Evolutionary conservation across 1,139 yeast species (phyloP), one percentile per base, ranked within the genome.

Genomic region (Geotrichum cucujoidarum): DNA sequence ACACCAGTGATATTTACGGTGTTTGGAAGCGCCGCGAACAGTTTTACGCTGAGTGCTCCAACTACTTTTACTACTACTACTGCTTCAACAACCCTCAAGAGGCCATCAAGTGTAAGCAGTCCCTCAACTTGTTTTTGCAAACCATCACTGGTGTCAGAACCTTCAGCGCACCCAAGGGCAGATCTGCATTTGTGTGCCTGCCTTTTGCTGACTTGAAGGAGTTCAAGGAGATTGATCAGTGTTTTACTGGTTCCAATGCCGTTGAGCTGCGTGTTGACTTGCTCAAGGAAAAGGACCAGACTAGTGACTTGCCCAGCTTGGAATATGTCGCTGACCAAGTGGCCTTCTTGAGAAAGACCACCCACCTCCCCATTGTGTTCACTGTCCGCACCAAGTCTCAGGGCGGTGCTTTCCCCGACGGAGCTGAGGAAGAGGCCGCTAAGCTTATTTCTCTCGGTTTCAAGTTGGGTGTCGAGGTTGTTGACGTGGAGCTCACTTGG

Each of bases 11-110:
- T 60, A 82, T 90, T 57, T 73, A 74, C 55, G 78, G 78, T 25
- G 97, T 92, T 32, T 94, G 97, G 95, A 62, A 71, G 27, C 78
- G 87, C 61, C 80, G 99, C 64, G 84, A 87, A 65, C 65, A 69
- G 11, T 84, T 87, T 83, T 94, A 89, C 71, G 72, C 75, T 40
- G 87, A 82, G 51, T 86, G 94, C 59, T 82, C 95, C 13, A 88
- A 84, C 64, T 81, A 77, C 63, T 77, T 78, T 60, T 88, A 84
- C 70, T 88, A 76, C 69, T 81, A 95, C 1, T 78, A 88, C 25
- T 47, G 41, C 40, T 84, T 95, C 64, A 66, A 72, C 4, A 70
- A 69, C 21, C 76, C 73, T 32, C 66, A 62, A 13, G 87, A 85
- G 56, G 79, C 84, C 57, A 68, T 67, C 45, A 74, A 70, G 47